Evolutionary conservation across 805 yeast species (phyloP).

Genomic region (Cyberlindnera mycetangii): DNA sequence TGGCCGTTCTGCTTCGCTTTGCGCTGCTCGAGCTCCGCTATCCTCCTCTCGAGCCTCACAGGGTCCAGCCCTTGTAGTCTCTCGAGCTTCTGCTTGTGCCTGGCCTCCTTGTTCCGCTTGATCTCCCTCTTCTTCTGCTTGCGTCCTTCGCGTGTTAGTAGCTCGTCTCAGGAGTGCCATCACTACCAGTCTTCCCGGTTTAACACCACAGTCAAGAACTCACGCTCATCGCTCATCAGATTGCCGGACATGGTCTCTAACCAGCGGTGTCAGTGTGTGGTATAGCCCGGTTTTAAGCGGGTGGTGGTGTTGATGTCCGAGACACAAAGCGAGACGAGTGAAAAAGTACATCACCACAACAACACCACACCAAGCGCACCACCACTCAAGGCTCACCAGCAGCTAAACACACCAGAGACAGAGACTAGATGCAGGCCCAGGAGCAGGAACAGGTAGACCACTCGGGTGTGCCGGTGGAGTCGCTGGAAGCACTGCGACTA

Average conservation of each 20-base stretch:
- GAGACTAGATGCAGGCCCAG: neutral
- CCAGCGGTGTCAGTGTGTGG: no score
- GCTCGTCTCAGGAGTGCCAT: no score
- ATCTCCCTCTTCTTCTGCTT: slow-evolving; percentile 20
- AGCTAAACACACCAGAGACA: neutral
- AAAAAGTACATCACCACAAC: no score
- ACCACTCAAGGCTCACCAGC: no score
- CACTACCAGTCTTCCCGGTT: no score
- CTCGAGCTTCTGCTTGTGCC: slow-evolving; percentile 5
- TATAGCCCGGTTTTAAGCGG: no score
- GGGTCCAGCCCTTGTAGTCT: slow-evolving; percentile 22
- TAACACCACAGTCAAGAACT: neutral
- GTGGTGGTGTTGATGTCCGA: no score
- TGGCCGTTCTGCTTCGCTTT: slow-evolving; percentile 36
- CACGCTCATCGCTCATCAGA: slow-evolving; percentile 20
- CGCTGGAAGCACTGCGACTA: slow-evolving; percentile 60
- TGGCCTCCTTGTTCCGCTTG: slow-evolving; percentile 10
- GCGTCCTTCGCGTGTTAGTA: slow-evolving; percentile 20
- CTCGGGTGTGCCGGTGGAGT: slow-evolving; percentile 54
- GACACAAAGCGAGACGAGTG: no score
- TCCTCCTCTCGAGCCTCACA: slow-evolving; percentile 18
- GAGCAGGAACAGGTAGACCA: slow-evolving; percentile 27
- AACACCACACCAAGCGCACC: no score
- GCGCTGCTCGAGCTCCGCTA: slow-evolving; percentile 26
- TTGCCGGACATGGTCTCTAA: slow-evolving; percentile 1